Conservation (phyloP, 73 alveolate genomes). For the Paramecium sonneborni region DNA sequence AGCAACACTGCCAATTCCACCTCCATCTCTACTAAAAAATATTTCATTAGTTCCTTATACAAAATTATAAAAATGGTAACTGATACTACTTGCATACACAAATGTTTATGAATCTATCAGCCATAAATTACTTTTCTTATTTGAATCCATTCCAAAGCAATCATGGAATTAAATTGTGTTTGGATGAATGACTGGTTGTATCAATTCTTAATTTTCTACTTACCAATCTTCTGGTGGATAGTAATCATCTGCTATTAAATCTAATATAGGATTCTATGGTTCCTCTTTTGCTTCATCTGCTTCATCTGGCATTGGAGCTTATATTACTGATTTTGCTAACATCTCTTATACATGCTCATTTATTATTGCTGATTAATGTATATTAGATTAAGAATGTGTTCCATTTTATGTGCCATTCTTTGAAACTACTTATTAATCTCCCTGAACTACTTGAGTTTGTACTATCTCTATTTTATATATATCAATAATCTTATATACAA, state of each 20-base stretch:
- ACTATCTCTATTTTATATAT: neutral
- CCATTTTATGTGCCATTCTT: neutral
- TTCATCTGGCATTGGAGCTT: neutral
- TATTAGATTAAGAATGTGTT: neutral
- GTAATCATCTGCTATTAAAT: neutral
- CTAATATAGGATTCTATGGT: neutral
- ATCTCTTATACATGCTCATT: neutral
- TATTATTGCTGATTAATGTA: slow-evolving; percentile 16
- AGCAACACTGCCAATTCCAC: slow-evolving; percentile 96
- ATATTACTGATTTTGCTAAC: neutral
- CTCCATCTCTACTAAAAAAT: slow-evolving; percentile 90
- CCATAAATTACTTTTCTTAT: slow-evolving; percentile 88
- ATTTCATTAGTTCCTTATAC: slow-evolving; percentile 82
- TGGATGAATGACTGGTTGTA: slow-evolving; percentile 19
- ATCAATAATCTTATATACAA: neutral
- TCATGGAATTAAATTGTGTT: slow-evolving; percentile 52
- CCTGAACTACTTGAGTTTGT: neutral
- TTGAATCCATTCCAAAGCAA: slow-evolving; percentile 92
- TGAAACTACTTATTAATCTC: neutral
- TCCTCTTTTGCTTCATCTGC: neutral
- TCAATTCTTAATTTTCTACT: neutral
- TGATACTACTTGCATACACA: slow-evolving; percentile 91
- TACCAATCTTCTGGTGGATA: neutral
- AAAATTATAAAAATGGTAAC: slow-evolving; percentile 92
- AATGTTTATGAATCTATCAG: slow-evolving; percentile 89